Evolutionary conservation across 129 eudicot genomes (phyloP), one percentile per base, ranked within the genome.

Genomic region (Artemisia argyi): DNA sequence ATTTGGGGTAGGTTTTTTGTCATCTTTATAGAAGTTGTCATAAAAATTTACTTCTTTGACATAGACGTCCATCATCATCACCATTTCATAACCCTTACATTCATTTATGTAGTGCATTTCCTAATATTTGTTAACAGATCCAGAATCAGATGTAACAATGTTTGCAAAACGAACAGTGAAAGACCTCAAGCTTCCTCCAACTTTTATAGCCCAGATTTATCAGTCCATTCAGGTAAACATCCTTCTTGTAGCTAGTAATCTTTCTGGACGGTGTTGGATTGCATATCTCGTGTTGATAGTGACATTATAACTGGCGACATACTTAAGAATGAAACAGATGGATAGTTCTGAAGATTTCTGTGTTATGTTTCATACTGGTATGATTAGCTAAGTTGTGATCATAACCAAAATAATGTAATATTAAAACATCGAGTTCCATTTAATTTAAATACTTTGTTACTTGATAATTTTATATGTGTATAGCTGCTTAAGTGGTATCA

Each of bases 341-440:
- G 65, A 53, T 39, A 32, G 66, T 59, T 44, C 14, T 58, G 56
- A 63, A 52, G 10, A 51, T 14, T 61, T 62, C 50, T 35, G 24
- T 35, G 24, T 20, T 50, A 15, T 16, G 32, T 35, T 61, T 24
- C 55, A 35, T 73, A 51, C 50, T 7, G 46, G 46, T 39, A 39
- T 61, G 50, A 74, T 56, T 66, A 50, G 52, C 68, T 54, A 69
- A 69, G 32, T 52, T 49, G 52, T 73, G 17, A 61, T 15, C 70
- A 13, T 17, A 51, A 56, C 11, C 24, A n/a, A 24, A 22, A 61
- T 16, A 68, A 17, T n/a, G 20, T 46, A 76, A 22, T 48, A 42
- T 51, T 56, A 24, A 69, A 61, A 59, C 7, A 5, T 59, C 12
- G 11, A 58, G 68, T 47, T 48, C 51, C 35, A 11, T 9, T 22